Conservation (phyloP, 768 basidiomycete genomes). For the Cubamyces sp. region DNA sequence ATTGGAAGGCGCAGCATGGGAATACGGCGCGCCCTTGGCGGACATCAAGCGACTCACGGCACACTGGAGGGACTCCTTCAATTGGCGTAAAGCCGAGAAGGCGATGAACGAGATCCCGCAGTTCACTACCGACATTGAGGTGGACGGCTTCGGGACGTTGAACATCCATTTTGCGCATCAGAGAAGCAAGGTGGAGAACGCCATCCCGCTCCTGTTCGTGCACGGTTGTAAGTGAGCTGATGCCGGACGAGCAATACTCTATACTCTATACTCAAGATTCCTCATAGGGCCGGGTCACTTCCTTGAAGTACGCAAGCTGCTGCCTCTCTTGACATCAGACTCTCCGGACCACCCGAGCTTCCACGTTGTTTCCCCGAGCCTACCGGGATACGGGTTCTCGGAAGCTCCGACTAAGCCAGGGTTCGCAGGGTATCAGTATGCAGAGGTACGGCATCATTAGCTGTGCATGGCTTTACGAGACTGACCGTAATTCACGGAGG, state of each 20-base stretch:
- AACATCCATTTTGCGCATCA: slow-evolving; percentile 65
- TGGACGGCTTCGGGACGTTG: slow-evolving; percentile 50
- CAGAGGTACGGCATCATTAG: slow-evolving; percentile 44
- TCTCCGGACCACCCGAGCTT: slow-evolving; percentile 54
- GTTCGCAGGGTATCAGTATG: slow-evolving; percentile 52
- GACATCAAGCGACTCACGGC: slow-evolving; percentile 51
- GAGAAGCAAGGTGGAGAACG: slow-evolving; percentile 44
- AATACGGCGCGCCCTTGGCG: slow-evolving; percentile 44
- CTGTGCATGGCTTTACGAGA: too few relatives aligned
- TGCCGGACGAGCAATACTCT: too few relatives aligned
- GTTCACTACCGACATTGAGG: slow-evolving; percentile 54
- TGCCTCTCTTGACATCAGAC: slow-evolving; percentile 52
- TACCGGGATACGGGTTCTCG: slow-evolving; percentile 68
- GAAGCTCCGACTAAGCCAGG: slow-evolving; percentile 56
- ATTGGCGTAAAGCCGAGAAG: slow-evolving; percentile 59
- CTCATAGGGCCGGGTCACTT: slow-evolving; percentile 63
- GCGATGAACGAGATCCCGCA: slow-evolving; percentile 58
- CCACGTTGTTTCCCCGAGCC: slow-evolving; percentile 60
- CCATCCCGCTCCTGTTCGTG: slow-evolving; percentile 64
- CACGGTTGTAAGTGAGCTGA: slow-evolving; percentile 63
- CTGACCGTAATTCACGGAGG: background rate
- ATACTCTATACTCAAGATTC: too few relatives aligned
- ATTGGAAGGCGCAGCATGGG: slow-evolving; percentile 31
- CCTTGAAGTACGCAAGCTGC: slow-evolving; percentile 57
- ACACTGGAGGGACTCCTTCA: slow-evolving; percentile 55